Evolutionary conservation across 805 yeast species (phyloP).

Genomic region (Zygosaccharomyces siamensis): DNA sequence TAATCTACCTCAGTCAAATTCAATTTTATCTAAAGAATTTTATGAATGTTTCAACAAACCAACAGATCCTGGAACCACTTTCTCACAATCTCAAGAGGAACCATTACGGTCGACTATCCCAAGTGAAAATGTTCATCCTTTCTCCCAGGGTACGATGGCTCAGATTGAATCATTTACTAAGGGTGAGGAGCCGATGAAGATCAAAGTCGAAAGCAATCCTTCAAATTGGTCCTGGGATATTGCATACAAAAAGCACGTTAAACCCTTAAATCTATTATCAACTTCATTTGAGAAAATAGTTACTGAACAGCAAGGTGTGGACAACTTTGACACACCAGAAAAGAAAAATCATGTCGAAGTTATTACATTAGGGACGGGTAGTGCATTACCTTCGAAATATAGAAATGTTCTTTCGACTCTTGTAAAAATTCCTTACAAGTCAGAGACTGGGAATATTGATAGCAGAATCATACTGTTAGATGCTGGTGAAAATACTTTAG

Average conservation of each 20-base stretch:
- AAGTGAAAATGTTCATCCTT: slow-evolving; percentile 25
- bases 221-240: slow-evolving; percentile 25
- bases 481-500: slow-evolving; percentile 93
- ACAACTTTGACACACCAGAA: slow-evolving; percentile 30
- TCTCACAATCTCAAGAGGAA: slow-evolving; percentile 22
- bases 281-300: slow-evolving; percentile 26
- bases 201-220: slow-evolving; percentile 7
- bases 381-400: slow-evolving; percentile 78
- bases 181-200: slow-evolving; percentile 13
- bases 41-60: slow-evolving; percentile 29
- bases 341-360: slow-evolving; percentile 57
- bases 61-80: slow-evolving; percentile 28
- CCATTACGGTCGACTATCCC: slow-evolving; percentile 15
- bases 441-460: slow-evolving; percentile 31
- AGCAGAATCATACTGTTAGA: slow-evolving; percentile 61
- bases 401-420: slow-evolving; percentile 83
- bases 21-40: slow-evolving; percentile 30
- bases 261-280: slow-evolving; percentile 27
- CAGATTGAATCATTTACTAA: slow-evolving; percentile 24
- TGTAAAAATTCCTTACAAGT: slow-evolving; percentile 57
- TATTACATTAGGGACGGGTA: slow-evolving; percentile 86
- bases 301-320: slow-evolving; percentile 26
- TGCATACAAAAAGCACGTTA: slow-evolving; percentile 26
- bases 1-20: slow-evolving; percentile 36
- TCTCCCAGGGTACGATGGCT: slow-evolving; percentile 16